A percentile compares a stretch with the other conserved stretches of the same genome.
Conservation (phyloP, 148 eudicot genomes). For the Agrostemma githago region DNA sequence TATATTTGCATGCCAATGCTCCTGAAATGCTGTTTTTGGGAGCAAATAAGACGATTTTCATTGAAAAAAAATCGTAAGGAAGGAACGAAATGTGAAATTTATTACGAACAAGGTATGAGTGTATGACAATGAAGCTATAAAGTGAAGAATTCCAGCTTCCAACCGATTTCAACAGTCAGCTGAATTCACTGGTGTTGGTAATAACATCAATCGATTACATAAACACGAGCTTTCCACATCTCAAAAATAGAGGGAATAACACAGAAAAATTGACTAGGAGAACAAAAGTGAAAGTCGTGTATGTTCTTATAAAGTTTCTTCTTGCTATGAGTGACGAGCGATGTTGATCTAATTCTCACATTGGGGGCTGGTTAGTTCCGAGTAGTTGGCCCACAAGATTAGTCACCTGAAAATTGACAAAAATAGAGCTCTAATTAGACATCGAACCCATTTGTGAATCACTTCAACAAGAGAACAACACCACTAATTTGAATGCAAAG, state of each 20-base stretch:
- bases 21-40: no score
- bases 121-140: background rate
- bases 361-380: constrained; percentile 50
- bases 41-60: no score
- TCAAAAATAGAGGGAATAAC: constrained; percentile 9
- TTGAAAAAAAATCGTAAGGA: no score
- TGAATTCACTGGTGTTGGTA: constrained; percentile 11
- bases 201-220: constrained; percentile 25
- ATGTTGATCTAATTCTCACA: constrained; percentile 27
- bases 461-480: background rate
- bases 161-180: background rate
- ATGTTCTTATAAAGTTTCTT: background rate
- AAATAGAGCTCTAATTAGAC: constrained; percentile 5
- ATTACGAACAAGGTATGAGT: background rate
- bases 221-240: constrained; percentile 10
- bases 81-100: no score
- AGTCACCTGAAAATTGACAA: constrained; percentile 56
- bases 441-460: background rate
- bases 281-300: constrained; percentile 3
- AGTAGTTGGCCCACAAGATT: constrained; percentile 61
- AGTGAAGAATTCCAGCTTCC: constrained; percentile 6
- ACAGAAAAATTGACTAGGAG: background rate
- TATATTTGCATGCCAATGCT: no score
- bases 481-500: background rate
- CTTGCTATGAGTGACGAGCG: constrained; percentile 6